Evolutionary conservation across 2,329 filamentous ascomycete species (phyloP).

Genomic region (Diplodia mutila): DNA sequence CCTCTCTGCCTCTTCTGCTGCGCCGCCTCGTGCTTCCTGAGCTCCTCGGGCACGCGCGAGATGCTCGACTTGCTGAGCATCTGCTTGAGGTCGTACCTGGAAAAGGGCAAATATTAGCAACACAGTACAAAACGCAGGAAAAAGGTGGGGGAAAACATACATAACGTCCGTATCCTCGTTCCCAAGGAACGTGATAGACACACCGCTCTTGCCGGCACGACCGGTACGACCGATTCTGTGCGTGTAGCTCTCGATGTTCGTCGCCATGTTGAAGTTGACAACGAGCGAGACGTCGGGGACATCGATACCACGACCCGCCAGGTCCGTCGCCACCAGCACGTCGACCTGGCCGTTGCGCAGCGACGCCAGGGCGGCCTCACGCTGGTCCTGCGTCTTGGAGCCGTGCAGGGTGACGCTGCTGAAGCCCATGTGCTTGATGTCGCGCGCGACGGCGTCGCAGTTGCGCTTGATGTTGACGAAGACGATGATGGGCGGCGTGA

Average conservation of each 20-base stretch:
- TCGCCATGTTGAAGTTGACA: slow-evolving; percentile 97
- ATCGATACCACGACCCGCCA: slow-evolving; percentile 97
- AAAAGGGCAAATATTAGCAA: slow-evolving; percentile 19
- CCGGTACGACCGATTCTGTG: slow-evolving; percentile 99
- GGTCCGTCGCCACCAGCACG: slow-evolving; percentile 91
- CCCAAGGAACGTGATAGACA: slow-evolving; percentile 93
- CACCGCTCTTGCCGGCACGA: slow-evolving; percentile 94
- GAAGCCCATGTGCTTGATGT: slow-evolving; percentile 94
- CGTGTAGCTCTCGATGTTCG: slow-evolving; percentile 97
- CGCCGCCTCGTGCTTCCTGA: slow-evolving; percentile 87
- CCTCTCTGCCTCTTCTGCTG: slow-evolving; percentile 68
- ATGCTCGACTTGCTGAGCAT: slow-evolving; percentile 92
- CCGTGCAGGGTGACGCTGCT: slow-evolving; percentile 89
- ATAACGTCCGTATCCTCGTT: slow-evolving; percentile 87
- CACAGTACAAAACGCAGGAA: background rate
- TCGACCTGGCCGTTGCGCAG: slow-evolving; percentile 79
- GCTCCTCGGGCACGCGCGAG: slow-evolving; percentile 86
- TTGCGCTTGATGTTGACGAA: slow-evolving; percentile 99
- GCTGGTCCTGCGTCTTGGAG: slow-evolving; percentile 95
- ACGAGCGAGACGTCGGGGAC: slow-evolving; percentile 92
- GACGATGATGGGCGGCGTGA: slow-evolving; percentile 89
- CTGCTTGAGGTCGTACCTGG: slow-evolving; percentile 81
- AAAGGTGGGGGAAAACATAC: slow-evolving; percentile 51
- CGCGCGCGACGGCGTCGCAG: slow-evolving; percentile 90
- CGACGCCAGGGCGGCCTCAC: slow-evolving; percentile 87